Evolutionary conservation across 345 rosid genomes (phyloP).

Genomic region (Jatropha curcas): DNA sequence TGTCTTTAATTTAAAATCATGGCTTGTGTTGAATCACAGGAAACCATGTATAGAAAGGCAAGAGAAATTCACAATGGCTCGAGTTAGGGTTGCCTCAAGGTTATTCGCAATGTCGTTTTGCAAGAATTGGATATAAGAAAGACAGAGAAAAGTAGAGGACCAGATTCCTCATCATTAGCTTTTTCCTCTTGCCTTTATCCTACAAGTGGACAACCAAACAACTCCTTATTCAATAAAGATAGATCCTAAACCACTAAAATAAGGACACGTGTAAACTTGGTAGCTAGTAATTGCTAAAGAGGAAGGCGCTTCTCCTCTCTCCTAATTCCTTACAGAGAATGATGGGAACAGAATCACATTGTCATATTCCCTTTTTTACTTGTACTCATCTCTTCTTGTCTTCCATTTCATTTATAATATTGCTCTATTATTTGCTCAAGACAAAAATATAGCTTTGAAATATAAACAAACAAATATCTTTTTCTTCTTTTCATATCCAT

Average conservation of each 20-base stretch:
- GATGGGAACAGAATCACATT: constrained; percentile 9
- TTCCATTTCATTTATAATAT: constrained; percentile 9
- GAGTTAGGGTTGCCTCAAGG: too few species aligned
- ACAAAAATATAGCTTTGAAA: not conserved
- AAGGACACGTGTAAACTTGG: not conserved
- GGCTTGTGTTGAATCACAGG: too few species aligned
- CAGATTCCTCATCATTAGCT: not conserved
- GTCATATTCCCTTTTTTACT: not conserved
- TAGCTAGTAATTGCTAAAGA: not conserved
- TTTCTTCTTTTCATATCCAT: not conserved
- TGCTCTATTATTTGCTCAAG: not conserved
- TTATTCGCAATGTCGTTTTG: not conserved
- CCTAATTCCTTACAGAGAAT: too few species aligned
- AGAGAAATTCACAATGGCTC: too few species aligned
- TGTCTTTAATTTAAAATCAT: too few species aligned
- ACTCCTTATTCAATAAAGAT: not conserved
- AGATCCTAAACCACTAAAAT: constrained; percentile 11
- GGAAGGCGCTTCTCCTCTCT: not conserved
- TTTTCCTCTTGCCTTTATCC: not conserved
- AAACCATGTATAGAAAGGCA: too few species aligned
- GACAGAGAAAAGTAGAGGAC: not conserved
- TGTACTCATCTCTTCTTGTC: constrained; percentile 10
- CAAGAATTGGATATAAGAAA: not conserved
- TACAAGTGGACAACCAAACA: constrained; percentile 7
- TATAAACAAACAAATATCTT: not conserved